phyloP scores from a whole-genome alignment of 2,329 filamentous ascomycete genomes.

The Myotisia sp. region DNA sequence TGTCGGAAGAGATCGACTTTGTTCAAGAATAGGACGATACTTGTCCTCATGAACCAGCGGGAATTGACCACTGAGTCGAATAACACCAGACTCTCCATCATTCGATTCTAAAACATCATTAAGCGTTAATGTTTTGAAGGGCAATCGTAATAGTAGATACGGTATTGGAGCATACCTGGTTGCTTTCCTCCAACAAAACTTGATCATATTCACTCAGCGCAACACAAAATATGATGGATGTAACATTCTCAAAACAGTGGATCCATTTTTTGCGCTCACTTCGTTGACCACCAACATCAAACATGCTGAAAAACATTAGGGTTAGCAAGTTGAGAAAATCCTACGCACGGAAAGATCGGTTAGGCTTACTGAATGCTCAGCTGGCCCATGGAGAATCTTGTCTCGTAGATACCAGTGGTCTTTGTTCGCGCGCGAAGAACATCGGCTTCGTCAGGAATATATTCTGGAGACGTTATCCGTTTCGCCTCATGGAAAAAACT shows the following conservation, averaged over 20 bases:
- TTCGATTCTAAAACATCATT: constrained; percentile 76
- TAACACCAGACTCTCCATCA: constrained; percentile 95
- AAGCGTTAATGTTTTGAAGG: background rate
- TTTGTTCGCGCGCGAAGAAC: constrained; percentile 92
- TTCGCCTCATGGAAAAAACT: constrained; percentile 93
- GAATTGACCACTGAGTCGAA: constrained; percentile 99
- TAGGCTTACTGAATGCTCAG: constrained; percentile 85
- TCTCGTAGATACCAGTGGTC: constrained; percentile 98
- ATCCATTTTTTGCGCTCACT: constrained; percentile 99
- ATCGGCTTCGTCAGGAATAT: constrained; percentile 86
- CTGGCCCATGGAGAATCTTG: constrained; percentile 95
- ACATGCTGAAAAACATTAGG: constrained; percentile 56
- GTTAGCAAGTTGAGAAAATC: constrained; percentile 12
- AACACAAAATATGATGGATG: constrained; percentile 98
- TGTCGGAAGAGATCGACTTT: constrained; percentile 97
- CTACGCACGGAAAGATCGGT: background rate
- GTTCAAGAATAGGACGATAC: constrained; percentile 96
- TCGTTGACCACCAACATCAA: constrained; percentile 91
- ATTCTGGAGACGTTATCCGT: constrained; percentile 70
- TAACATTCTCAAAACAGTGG: constrained; percentile 98
- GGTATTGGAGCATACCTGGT: constrained; percentile 52
- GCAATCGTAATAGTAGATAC: too few relatives aligned
- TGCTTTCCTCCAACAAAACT: constrained; percentile 89
- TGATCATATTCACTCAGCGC: constrained; percentile 97
- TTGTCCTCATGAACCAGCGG: constrained; percentile 96